Evolutionary conservation across 1,139 yeast species (phyloP).

Genomic region (Taiozyma sp.): DNA sequence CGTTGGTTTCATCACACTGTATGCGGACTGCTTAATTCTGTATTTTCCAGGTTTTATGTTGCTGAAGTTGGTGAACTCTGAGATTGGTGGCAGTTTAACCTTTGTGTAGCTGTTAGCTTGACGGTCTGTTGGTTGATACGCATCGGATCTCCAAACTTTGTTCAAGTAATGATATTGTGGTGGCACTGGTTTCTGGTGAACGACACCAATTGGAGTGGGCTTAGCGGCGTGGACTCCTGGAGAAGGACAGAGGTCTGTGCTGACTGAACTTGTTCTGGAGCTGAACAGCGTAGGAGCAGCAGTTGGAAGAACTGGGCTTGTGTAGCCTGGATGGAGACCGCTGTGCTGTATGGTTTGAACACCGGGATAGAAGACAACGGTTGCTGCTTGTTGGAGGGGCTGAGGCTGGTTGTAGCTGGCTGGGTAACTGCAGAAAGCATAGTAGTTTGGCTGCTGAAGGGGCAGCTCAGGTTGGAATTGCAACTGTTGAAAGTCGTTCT

Average conservation of each 20-base stretch:
- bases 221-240: neutral
- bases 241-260: neutral
- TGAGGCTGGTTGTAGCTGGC: neutral
- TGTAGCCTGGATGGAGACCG: neutral
- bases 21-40: neutral
- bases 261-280: neutral
- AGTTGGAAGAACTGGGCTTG: neutral
- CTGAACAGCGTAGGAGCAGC: neutral
- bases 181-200: neutral
- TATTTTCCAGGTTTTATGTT: neutral
- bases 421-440: neutral
- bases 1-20: neutral
- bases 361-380: neutral
- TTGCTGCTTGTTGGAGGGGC: neutral
- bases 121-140: neutral
- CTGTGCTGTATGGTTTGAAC: neutral
- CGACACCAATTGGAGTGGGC: neutral
- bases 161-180: neutral
- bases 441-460: neutral
- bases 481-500: neutral
- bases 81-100: slow-evolving; percentile 9
- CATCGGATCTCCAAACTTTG: slow-evolving; percentile 1
- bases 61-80: slow-evolving; percentile 4
- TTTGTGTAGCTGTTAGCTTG: neutral
- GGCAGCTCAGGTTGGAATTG: neutral